Base-by-base conservation (phyloP, 108 stramenopile species). In the Pseudonitzschia pungens region DNA sequence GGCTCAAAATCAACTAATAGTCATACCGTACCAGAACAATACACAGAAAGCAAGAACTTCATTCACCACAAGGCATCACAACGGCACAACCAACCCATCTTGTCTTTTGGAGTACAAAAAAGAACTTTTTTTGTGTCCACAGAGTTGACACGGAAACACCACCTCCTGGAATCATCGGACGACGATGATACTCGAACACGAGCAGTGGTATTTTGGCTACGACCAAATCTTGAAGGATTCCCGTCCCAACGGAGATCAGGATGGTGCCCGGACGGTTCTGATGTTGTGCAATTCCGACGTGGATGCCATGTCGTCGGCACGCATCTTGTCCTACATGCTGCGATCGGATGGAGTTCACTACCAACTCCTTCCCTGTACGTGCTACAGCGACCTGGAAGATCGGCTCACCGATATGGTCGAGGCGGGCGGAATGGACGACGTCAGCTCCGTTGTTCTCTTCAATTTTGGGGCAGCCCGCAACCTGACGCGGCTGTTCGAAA, bases 141-240 rank as follows among this genome's bases (percentile, higher is more conserved):
- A n/a, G n/a, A n/a, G n/a, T n/a, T n/a, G n/a, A n/a, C n/a, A n/a
- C n/a, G n/a, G n/a, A n/a, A n/a, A n/a, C n/a, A n/a, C n/a, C n/a
- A n/a, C n/a, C n/a, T n/a, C n/a, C n/a, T n/a, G n/a, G n/a, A n/a
- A n/a, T n/a, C n/a, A n/a, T n/a, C 42, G 42, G 11, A 18, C 10
- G 14, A 48, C 9, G 20, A 92, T 94, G 93, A 75, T 92, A 24
- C 67, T 94, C 11, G 85, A 89, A 71, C 59, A 82, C 44, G 85
- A 92, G 14, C 79, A 90, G 71, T 92, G 91, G 91, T 76, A 89
- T 48, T 72, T 89, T 29, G 91, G 89, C 55, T 94, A 94, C 73
- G 79, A 82, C 56, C 85, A 86, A 69, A 88, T 94, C 75, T 62
- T 92, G 43, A 75, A 75, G 60, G 93, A 94, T 65, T 88, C 85